These are phyloP conservation scores for Phytophthora brassicae DNA, from an alignment of 352 stramenopile genomes.

Conservation along the genomic window DNA sequence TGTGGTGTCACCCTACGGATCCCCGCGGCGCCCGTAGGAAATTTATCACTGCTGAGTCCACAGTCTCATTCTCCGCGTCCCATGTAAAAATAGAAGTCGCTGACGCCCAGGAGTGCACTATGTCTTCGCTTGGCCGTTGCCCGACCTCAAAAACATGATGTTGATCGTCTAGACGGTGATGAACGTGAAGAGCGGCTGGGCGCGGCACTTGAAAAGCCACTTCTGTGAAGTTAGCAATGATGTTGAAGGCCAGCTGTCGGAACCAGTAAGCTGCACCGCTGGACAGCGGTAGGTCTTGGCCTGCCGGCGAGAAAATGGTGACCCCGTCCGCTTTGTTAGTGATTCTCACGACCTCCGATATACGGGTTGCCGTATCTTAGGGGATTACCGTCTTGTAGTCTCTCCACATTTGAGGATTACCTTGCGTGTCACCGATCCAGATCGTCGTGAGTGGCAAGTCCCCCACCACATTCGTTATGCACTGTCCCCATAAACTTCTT, in stretches of 20 bases:
- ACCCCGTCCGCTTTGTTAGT: not conserved
- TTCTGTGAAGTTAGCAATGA: slow-evolving; percentile 1
- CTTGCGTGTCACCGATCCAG: not conserved
- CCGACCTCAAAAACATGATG: not conserved
- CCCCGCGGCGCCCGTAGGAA: not conserved
- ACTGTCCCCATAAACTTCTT: not conserved
- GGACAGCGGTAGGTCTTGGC: not conserved
- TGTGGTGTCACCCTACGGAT: not conserved
- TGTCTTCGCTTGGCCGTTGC: not conserved
- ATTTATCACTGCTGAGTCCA: not conserved
- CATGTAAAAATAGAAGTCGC: not conserved
- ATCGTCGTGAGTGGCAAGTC: not conserved
- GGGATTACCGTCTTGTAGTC: not conserved
- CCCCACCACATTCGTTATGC: not conserved
- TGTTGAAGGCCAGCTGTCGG: not conserved
- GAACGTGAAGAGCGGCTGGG: not conserved
- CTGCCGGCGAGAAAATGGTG: not conserved
- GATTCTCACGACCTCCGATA: not conserved
- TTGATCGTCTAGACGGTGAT: not conserved
- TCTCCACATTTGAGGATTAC: not conserved
- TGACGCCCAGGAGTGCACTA: not conserved
- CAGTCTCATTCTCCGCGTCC: not conserved
- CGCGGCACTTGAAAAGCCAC: too few relatives aligned
- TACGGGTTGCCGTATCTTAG: not conserved
- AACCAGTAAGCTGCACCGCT: not conserved